These are phyloP conservation scores for Chaetomium globosum DNA, from an alignment of 2,329 filamentous ascomycete species.

Conservation along the genomic window DNA sequence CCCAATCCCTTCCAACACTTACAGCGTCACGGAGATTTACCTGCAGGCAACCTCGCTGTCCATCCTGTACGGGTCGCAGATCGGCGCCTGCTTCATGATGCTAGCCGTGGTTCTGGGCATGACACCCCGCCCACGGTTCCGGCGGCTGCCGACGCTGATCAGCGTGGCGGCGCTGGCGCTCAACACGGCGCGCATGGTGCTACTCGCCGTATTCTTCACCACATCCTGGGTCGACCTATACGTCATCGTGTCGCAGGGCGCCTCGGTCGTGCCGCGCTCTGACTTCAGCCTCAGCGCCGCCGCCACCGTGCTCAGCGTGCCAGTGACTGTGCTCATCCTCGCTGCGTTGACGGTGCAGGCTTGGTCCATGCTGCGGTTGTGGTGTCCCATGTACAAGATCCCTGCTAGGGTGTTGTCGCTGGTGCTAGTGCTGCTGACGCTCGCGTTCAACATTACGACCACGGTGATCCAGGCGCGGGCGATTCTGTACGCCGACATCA, in stretches of 20 bases:
- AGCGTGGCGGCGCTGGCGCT: slow-evolving; percentile 64
- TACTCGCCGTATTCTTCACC: slow-evolving; percentile 63
- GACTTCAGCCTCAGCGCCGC: slow-evolving; percentile 46
- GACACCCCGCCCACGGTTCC: slow-evolving; percentile 66
- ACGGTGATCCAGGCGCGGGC: slow-evolving; percentile 45
- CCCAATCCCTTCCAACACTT: slow-evolving; percentile 42
- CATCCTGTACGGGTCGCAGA: slow-evolving; percentile 64
- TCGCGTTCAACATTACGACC: slow-evolving; percentile 42
- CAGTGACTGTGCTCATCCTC: slow-evolving; percentile 52
- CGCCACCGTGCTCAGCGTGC: slow-evolving; percentile 48
- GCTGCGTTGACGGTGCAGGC: slow-evolving; percentile 55
- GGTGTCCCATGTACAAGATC: slow-evolving; percentile 46
- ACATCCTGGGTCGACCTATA: slow-evolving; percentile 66
- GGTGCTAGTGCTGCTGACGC: slow-evolving; percentile 39
- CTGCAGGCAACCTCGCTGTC: slow-evolving; percentile 43
- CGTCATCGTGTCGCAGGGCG: slow-evolving; percentile 59
- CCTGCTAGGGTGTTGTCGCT: slow-evolving; percentile 40
- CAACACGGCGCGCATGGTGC: slow-evolving; percentile 61
- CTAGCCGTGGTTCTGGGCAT: slow-evolving; percentile 67
- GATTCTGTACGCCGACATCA: slow-evolving; percentile 35
- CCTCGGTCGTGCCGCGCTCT: slow-evolving; percentile 47
- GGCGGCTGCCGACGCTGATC: slow-evolving; percentile 65
- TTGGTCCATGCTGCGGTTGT: slow-evolving; percentile 56
- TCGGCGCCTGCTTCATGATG: slow-evolving; percentile 68
- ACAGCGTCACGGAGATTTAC: slow-evolving; percentile 42